Percentiles rank a stretch among this genome's conserved stretches.
These are phyloP conservation scores for Ceratobasidium sp. DNA, from an alignment of 1,284 basidiomycete species.

Conservation along the genomic window DNA sequence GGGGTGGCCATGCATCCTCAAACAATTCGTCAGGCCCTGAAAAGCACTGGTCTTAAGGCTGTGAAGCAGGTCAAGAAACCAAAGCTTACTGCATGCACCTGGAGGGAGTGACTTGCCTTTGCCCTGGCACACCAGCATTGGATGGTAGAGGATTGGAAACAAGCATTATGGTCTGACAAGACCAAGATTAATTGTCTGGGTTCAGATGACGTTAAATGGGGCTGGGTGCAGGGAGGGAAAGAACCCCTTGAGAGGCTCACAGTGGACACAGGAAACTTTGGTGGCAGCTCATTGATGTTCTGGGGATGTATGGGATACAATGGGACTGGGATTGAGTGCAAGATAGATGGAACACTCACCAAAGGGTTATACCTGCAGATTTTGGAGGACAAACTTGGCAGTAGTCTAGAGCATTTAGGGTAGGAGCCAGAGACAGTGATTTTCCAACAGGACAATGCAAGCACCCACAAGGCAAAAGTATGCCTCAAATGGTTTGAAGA, in stretches of 20 bases:
- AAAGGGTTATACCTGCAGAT: neutral
- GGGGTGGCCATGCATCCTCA: constrained; percentile 4
- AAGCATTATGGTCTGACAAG: too few relatives aligned
- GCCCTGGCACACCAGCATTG: too few relatives aligned
- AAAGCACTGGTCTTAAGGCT: neutral
- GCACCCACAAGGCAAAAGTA: too few relatives aligned
- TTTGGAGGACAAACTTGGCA: constrained; percentile 4
- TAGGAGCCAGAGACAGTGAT: too few relatives aligned
- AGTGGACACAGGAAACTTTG: constrained; percentile 1
- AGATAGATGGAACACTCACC: neutral
- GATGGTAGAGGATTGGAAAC: too few relatives aligned
- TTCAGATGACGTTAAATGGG: constrained; percentile 3
- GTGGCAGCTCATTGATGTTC: too few relatives aligned
- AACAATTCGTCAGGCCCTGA: neutral
- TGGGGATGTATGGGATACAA: too few relatives aligned
- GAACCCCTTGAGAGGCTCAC: neutral
- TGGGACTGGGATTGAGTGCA: too few relatives aligned
- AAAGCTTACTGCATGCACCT: neutral
- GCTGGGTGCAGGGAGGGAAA: neutral
- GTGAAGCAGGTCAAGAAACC: constrained; percentile 9
- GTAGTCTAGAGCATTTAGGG: too few relatives aligned
- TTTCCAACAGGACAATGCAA: too few relatives aligned
- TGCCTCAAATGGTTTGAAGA: too few relatives aligned
- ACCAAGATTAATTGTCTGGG: neutral
- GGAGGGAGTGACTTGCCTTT: neutral